These are phyloP conservation scores for Pleurotus citrinopileatus DNA, from an alignment of 768 basidiomycete species.

Conservation along the genomic window DNA sequence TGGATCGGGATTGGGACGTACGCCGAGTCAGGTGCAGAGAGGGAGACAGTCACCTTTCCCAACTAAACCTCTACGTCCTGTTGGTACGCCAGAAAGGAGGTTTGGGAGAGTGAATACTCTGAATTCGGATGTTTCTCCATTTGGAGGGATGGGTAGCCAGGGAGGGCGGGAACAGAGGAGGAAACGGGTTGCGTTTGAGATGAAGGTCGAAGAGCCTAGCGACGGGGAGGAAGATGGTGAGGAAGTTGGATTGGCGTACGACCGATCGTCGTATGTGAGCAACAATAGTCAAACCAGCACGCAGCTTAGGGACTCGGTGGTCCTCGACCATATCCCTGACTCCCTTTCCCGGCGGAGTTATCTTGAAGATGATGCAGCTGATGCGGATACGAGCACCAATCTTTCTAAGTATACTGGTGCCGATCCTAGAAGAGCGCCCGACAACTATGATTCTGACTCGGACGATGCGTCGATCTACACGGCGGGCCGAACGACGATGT, in stretches of 20 bases:
- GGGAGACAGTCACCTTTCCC: constrained; percentile 55
- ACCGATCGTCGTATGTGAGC: background rate
- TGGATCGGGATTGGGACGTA: background rate
- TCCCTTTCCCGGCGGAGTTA: background rate
- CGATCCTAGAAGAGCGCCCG: no score
- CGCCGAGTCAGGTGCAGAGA: constrained; percentile 28
- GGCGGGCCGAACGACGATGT: constrained; percentile 10
- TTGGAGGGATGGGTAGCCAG: background rate
- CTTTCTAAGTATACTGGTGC: no score
- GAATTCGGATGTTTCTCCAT: background rate
- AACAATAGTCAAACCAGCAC: background rate
- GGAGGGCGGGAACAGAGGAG: constrained; percentile 5
- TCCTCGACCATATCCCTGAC: background rate
- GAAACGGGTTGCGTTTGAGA: constrained; percentile 11
- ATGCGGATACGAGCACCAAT: no score
- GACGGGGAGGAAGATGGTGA: constrained; percentile 24
- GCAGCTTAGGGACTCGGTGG: constrained; percentile 2
- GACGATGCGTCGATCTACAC: constrained; percentile 11
- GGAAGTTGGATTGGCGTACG: constrained; percentile 30
- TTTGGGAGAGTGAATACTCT: constrained; percentile 9
- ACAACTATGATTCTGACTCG: constrained; percentile 26
- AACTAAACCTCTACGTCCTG: constrained; percentile 33
- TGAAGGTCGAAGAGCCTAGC: constrained; percentile 15
- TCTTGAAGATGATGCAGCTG: no score
- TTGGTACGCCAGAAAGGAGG: constrained; percentile 17